These are phyloP conservation scores for Corynespora cassiicola DNA, from an alignment of 2,329 filamentous ascomycete genomes.

Conservation along the genomic window DNA sequence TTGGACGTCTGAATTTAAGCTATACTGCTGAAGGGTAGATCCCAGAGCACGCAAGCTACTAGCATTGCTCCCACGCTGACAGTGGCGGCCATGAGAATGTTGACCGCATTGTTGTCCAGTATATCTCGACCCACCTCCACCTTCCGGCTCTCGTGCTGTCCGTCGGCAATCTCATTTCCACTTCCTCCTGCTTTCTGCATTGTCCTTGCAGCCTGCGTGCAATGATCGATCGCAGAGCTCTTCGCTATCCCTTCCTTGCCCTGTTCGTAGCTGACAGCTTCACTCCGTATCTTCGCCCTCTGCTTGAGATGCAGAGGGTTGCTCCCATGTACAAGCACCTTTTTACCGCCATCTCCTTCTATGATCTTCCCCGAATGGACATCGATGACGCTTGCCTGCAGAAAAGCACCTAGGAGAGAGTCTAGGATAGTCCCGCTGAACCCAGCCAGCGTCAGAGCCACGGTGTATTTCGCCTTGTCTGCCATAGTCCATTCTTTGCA, in stretches of 20 bases:
- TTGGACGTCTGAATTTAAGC: slow-evolving; percentile 13
- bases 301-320: slow-evolving; percentile 37
- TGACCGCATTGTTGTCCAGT: slow-evolving; percentile 95
- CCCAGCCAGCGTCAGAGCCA: slow-evolving; percentile 73
- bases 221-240: slow-evolving; percentile 32
- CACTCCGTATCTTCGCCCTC: slow-evolving; percentile 38
- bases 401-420: slow-evolving; percentile 81
- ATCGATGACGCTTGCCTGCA: slow-evolving; percentile 88
- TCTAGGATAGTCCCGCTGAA: slow-evolving; percentile 83
- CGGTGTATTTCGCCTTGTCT: slow-evolving; percentile 48
- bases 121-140: slow-evolving; percentile 72
- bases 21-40: slow-evolving; percentile 35
- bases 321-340: slow-evolving; percentile 53
- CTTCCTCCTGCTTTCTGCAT: slow-evolving; percentile 37
- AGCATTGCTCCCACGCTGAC: slow-evolving; percentile 83
- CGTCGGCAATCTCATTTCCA: slow-evolving; percentile 32
- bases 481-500: slow-evolving; percentile 55
- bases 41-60: slow-evolving; percentile 37
- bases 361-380: slow-evolving; percentile 84
- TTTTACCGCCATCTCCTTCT: slow-evolving; percentile 78
- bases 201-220: slow-evolving; percentile 36
- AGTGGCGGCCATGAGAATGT: slow-evolving; percentile 83
- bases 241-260: slow-evolving; percentile 46
- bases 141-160: slow-evolving; percentile 55
- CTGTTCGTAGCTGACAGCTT: slow-evolving; percentile 51